Percentiles rank a stretch among this genome's conserved stretches.
These are phyloP conservation scores for Scutellaria baicalensis DNA, from an alignment of 257 asterid species.

Conservation along the genomic window DNA sequence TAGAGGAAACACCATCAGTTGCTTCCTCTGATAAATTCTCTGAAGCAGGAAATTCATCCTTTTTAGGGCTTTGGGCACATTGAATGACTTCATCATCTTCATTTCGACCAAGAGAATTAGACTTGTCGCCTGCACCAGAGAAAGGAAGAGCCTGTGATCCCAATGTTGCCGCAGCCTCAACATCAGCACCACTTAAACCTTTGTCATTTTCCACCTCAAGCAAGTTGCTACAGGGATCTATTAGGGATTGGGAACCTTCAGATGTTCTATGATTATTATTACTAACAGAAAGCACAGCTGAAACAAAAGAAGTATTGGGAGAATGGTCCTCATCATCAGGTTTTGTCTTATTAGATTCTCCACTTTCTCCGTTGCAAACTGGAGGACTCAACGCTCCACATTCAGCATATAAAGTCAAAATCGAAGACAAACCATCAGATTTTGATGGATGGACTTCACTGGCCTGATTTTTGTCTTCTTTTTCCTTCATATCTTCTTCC, in stretches of 20 bases:
- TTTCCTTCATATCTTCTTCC: slow-evolving; percentile 7
- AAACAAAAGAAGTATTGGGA: too few species aligned
- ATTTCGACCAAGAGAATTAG: slow-evolving; percentile 5
- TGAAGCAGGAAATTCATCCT: slow-evolving; percentile 11
- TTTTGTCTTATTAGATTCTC: slow-evolving; percentile 13
- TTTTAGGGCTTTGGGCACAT: slow-evolving; percentile 5
- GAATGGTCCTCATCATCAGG: not conserved
- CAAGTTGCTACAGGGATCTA: slow-evolving; percentile 4
- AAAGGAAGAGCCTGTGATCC: slow-evolving; percentile 9
- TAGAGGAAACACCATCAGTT: slow-evolving; percentile 13
- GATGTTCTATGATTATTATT: slow-evolving; percentile 11
- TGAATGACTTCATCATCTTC: slow-evolving; percentile 10
- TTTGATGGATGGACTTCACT: slow-evolving; percentile 15
- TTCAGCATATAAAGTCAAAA: slow-evolving; percentile 12
- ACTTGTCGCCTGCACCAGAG: slow-evolving; percentile 10
- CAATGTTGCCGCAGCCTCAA: slow-evolving; percentile 1
- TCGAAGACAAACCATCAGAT: not conserved
- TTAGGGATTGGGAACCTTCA: slow-evolving; percentile 21
- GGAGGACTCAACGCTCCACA: not conserved
- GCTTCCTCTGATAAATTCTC: slow-evolving; percentile 19
- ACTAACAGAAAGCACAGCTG: too few species aligned
- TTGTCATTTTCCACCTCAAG: slow-evolving; percentile 18
- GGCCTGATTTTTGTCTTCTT: slow-evolving; percentile 7
- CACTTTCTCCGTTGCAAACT: slow-evolving; percentile 7
- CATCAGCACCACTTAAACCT: not conserved